phyloP scores from a whole-genome alignment of 1,284 basidiomycete genomes.

The Flammula alnicola region DNA sequence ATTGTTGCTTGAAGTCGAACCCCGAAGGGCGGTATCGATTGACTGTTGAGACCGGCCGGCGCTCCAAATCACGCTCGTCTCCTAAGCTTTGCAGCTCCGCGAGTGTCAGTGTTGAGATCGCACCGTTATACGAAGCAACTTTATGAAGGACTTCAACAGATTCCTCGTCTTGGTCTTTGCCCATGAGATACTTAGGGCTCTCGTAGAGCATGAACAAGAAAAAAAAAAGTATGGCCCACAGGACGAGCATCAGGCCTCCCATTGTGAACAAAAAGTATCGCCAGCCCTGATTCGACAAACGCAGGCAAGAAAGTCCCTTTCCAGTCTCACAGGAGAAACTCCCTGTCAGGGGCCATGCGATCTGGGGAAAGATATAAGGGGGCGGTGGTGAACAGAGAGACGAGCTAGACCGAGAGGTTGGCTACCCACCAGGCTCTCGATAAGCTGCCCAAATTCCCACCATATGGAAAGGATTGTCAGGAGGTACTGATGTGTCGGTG shows the following conservation, averaged over 20 bases:
- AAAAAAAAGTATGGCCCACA: slow-evolving; percentile 75
- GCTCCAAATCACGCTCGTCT: not conserved
- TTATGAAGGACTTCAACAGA: slow-evolving; percentile 74
- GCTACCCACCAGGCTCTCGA: slow-evolving; percentile 63
- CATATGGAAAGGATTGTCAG: slow-evolving; percentile 72
- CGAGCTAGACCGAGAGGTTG: slow-evolving; percentile 26
- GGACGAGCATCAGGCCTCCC: slow-evolving; percentile 67
- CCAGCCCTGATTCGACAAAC: slow-evolving; percentile 68
- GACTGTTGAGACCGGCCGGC: too few relatives aligned
- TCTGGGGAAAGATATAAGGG: slow-evolving; percentile 34
- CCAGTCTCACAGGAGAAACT: slow-evolving; percentile 62
- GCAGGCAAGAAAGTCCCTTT: slow-evolving; percentile 40
- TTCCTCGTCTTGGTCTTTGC: slow-evolving; percentile 68
- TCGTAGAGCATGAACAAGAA: slow-evolving; percentile 77
- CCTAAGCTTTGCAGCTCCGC: slow-evolving; percentile 44
- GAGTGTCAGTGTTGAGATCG: slow-evolving; percentile 46
- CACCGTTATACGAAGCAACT: slow-evolving; percentile 74
- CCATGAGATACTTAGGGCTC: slow-evolving; percentile 80
- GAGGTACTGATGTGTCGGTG: slow-evolving; percentile 69
- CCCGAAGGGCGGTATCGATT: too few relatives aligned
- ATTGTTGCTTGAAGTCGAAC: too few relatives aligned
- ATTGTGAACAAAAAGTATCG: slow-evolving; percentile 72
- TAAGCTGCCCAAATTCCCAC: slow-evolving; percentile 72
- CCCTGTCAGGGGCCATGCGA: slow-evolving; percentile 70
- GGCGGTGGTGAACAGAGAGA: too few relatives aligned